Percentiles rank a stretch among this genome's conserved stretches.
These are phyloP conservation scores for Xylaria palmicola DNA, from an alignment of 495 filamentous ascomycete species.

Conservation along the genomic window DNA sequence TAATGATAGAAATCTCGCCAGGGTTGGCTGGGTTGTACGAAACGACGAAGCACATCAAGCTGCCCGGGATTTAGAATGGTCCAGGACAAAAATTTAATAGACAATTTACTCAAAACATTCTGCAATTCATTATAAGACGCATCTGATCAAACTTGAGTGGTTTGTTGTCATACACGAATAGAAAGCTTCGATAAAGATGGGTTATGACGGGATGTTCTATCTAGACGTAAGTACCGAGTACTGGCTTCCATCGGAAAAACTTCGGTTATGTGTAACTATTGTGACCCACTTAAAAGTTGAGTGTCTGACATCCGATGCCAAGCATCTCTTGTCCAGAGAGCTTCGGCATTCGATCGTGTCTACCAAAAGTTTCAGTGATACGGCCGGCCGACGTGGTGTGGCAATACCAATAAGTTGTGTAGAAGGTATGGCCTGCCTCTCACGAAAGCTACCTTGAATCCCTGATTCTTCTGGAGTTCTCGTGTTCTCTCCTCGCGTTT, in stretches of 20 bases:
- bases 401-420: background rate
- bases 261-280: background rate
- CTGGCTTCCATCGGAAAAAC: too few species aligned
- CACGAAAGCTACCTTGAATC: too few species aligned
- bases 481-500: too few species aligned
- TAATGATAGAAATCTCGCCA: constrained; percentile 15
- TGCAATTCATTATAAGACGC: background rate
- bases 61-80: constrained; percentile 7
- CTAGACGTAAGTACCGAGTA: too few species aligned
- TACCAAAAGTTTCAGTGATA: background rate
- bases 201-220: too few species aligned
- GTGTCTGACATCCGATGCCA: background rate
- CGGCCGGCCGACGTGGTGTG: background rate
- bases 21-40: constrained; percentile 18
- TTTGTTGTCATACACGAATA: too few species aligned
- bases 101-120: constrained; percentile 2
- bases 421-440: background rate
- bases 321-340: background rate
- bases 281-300: constrained; percentile 19
- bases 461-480: too few species aligned
- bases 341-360: too few species aligned
- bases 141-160: background rate
- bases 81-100: constrained; percentile 14
- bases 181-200: too few species aligned
- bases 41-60: constrained; percentile 11